Evolutionary conservation across 2,329 filamentous ascomycete genomes (phyloP), one percentile per base, ranked within the genome.

Genomic region (Hypomyces perniciosus): DNA sequence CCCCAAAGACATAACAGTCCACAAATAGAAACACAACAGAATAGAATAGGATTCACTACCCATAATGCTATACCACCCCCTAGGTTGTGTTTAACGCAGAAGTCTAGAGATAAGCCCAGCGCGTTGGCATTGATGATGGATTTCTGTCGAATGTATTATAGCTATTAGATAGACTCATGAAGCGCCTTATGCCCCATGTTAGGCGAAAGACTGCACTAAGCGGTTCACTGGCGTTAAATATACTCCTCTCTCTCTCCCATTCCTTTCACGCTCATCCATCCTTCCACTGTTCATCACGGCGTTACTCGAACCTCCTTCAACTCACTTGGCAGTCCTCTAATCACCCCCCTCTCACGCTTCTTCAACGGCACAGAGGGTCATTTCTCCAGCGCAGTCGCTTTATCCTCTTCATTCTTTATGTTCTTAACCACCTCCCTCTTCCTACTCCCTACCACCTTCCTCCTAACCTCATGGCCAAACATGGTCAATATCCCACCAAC

Each of bases 331-430:
- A 65, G 48, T 1, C 75, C 75, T 10, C 57, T 64, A 51, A 83
- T 82, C 0, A 72, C 77, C 35, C 60, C 64, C 43, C 67, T 68
- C 57, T 83, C 79, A 50, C 68, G 63, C 6, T 67, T 63, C 1
- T 59, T 69, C 31, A 84, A 61, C 34, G 66, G 60, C 44, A 84
- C 72, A 6, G 63, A 67, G 57, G 82, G 83, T 57, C 73, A 74
- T 55, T 70, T 70, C 39, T 69, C 67, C 56, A 83, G 60, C 8
- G 73, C 77, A 42, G 59, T 54, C 20, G 80, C 65, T 8, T 80
- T 66, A 43, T 80, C 69, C 8, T 66, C 63, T 60, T 83, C 80
- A 2, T 53, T 74, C 47, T 67, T 60, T 20, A 79, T 57, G 8
- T 53, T 66, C 52, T 70, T 66, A n/a, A 78, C 50, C 5, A 74